Evolutionary conservation across 768 basidiomycete genomes (phyloP).

Genomic region (Cyclocybe cylindracea): DNA sequence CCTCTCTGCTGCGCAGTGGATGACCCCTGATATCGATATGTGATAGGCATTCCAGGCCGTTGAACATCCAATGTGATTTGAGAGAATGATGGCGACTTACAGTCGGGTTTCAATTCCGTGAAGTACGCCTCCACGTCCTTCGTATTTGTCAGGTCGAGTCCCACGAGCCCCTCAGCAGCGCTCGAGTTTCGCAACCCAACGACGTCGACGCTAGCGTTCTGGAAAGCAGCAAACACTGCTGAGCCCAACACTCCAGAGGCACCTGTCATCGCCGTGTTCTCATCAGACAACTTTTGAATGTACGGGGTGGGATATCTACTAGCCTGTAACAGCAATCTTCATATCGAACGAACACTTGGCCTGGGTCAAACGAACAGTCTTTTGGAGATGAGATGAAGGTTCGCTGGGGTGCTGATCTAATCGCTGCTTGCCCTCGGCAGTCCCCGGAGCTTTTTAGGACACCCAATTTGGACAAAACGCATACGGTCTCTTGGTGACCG

Average conservation of each 20-base stretch:
- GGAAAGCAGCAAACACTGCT: slow-evolving; percentile 73
- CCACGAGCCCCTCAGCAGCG: slow-evolving; percentile 46
- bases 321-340: slow-evolving; percentile 63
- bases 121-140: slow-evolving; percentile 58
- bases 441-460: too few species aligned
- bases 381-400: background rate
- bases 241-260: slow-evolving; percentile 91
- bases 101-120: slow-evolving; percentile 60
- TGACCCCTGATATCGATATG: slow-evolving; percentile 56
- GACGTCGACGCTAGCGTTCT: slow-evolving; percentile 41
- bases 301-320: background rate
- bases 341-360: slow-evolving; percentile 17
- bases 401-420: too few species aligned
- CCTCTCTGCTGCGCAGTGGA: slow-evolving; percentile 95
- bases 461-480: too few species aligned
- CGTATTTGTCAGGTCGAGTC: slow-evolving; percentile 70
- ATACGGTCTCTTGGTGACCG: too few species aligned
- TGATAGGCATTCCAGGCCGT: background rate
- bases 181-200: slow-evolving; percentile 77
- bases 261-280: slow-evolving; percentile 44
- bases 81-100: slow-evolving; percentile 34
- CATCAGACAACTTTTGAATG: background rate
- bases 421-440: too few species aligned
- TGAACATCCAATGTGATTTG: background rate
- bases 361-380: background rate